A percentile compares a stretch with the other conserved stretches of the same genome.
Evolutionary conservation across 208 protist genomes (phyloP).

Genomic region (Leptomonas pyrrhocoris): DNA sequence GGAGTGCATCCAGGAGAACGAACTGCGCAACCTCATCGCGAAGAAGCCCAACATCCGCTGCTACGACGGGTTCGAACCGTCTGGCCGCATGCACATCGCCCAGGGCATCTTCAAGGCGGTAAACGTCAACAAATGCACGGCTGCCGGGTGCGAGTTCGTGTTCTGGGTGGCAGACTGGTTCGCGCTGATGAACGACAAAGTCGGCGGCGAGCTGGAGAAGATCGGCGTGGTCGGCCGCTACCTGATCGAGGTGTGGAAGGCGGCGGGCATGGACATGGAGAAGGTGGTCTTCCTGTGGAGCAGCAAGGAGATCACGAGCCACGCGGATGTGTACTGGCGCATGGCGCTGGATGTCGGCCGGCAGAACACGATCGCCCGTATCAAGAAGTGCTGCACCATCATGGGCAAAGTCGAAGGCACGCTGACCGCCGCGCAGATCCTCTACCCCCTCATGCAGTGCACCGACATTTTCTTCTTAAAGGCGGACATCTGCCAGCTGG

Average conservation of each 20-base stretch:
- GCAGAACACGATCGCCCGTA: conserved; percentile 94
- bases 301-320: conserved; percentile 96
- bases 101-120: conserved; percentile 99
- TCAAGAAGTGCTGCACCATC: conserved; percentile 99
- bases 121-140: conserved; percentile 99
- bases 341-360: conserved; percentile 97
- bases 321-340: conserved; percentile 96
- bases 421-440: conserved; percentile 97
- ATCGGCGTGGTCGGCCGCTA: conserved; percentile 98
- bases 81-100: conserved; percentile 99
- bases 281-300: conserved; percentile 98
- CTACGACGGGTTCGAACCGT: conserved; percentile 99
- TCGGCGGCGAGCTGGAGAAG: conserved; percentile 98
- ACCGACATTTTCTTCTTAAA: conserved; percentile 99
- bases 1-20: conserved; percentile 95
- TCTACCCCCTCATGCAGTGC: conserved; percentile 99
- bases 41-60: conserved; percentile 93
- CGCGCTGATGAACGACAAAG: conserved; percentile 99
- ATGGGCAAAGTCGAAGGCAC: conserved; percentile 98
- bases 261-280: conserved; percentile 97
- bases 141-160: conserved; percentile 96
- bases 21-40: conserved; percentile 91
- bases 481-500: conserved; percentile 99
- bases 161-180: conserved; percentile 99
- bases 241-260: conserved; percentile 99